Evolutionary conservation across 495 filamentous ascomycete species (phyloP), one percentile per base, ranked within the genome.

Genomic region (Evernia prunastri): DNA sequence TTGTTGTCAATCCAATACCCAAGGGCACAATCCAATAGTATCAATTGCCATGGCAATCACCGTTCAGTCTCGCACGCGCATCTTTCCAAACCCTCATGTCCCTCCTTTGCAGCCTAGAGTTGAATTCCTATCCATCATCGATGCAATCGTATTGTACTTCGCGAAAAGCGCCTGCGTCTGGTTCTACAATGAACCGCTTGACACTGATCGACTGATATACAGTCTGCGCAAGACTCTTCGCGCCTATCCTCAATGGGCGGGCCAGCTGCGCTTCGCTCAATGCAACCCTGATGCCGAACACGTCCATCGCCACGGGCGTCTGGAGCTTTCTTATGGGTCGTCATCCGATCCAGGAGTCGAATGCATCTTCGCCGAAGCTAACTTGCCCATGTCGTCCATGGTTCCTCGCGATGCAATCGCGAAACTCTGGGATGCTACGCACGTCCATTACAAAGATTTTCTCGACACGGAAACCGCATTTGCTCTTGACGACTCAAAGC

Each of bases 161-260:
- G 53, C 37, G 3, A 63, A 29, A 36, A 54, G 37, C 15, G 51
- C 27, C 37, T 56, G 39, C 36, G 42, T 63, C 4, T 57, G 37
- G 36, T 25, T 56, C 10, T 56, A 43, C 40, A n/a, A 27, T 37
- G 18, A 17, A 39, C 17, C 36, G 9, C 39, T 33, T 5, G 27
- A 31, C 49, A 23, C 37, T 36, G 25, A 25, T 33, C 53, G 9
- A 25, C 27, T 43, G 27, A 43, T 8, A n/a, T n/a, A 29, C 15
- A 64, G 42, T 27, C 68, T 75, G 4, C 56, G 23, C 3, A 59
- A 66, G 20, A 69, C 71, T 9, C 68, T 77, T 0, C 60, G 72
- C 20, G 68, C 68, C 3, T 77, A 76, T 63, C 72, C 74, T 8
- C 74, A 76, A 36, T 76, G 68, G 68, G 58, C 67, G 33, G 74